phyloP scores from a whole-genome alignment of 257 asterid genomes.

The Primulina huaijiensis region DNA sequence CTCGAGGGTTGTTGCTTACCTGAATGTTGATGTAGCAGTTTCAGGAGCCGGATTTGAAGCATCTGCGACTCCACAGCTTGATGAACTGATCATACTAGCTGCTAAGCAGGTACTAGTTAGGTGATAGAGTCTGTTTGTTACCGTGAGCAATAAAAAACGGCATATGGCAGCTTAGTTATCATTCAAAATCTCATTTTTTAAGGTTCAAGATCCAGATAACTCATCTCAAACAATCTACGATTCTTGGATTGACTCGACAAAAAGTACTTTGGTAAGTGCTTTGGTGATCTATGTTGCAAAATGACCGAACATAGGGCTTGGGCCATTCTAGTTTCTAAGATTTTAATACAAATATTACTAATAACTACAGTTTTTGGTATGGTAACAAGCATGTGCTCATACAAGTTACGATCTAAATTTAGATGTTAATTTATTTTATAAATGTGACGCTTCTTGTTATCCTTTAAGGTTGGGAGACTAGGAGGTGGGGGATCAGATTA shows the following conservation, averaged over 20 bases:
- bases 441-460: slow-evolving; percentile 12
- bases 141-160: neutral
- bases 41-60: slow-evolving; percentile 58
- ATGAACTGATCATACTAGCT: slow-evolving; percentile 54
- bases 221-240: slow-evolving; percentile 74
- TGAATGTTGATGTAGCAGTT: slow-evolving; percentile 80
- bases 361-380: no score
- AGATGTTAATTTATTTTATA: no score
- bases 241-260: slow-evolving; percentile 61
- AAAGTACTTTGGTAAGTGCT: slow-evolving; percentile 43
- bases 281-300: neutral
- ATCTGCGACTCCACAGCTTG: slow-evolving; percentile 85
- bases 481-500: slow-evolving; percentile 84
- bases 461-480: slow-evolving; percentile 62
- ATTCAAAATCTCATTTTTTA: slow-evolving; percentile 10
- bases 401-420: no score
- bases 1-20: slow-evolving; percentile 68
- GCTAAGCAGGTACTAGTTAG: slow-evolving; percentile 55
- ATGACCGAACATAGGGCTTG: no score
- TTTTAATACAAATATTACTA: no score
- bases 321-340: no score
- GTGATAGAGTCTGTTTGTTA: neutral
- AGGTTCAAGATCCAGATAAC: slow-evolving; percentile 83
- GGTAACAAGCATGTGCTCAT: no score
- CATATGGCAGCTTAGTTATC: neutral